Conservation (phyloP, 2,329 filamentous ascomycete genomes). For the Colletotrichum tofieldiae region DNA sequence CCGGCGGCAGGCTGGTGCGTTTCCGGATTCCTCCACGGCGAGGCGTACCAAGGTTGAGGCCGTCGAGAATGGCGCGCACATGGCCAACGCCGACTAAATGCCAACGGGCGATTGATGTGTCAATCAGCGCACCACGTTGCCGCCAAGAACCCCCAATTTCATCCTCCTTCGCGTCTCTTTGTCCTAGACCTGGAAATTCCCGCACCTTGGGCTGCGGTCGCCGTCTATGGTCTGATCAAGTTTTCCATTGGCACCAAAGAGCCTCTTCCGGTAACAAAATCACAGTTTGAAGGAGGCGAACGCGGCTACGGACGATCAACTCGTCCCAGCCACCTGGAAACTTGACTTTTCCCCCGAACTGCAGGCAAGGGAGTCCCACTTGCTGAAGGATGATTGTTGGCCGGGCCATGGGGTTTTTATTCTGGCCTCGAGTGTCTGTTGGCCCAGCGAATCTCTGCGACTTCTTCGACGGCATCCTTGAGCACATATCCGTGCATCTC, state of each 20-base stretch:
- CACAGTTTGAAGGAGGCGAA: background rate
- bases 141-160: slow-evolving; percentile 14
- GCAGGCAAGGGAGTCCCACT: slow-evolving; percentile 26
- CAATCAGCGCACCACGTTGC: slow-evolving; percentile 35
- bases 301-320: slow-evolving; percentile 10
- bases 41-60: slow-evolving; percentile 27
- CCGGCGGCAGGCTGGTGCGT: slow-evolving; percentile 9
- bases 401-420: background rate
- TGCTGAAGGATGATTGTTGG: background rate
- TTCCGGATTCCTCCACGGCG: slow-evolving; percentile 21
- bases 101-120: slow-evolving; percentile 29
- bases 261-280: background rate
- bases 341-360: slow-evolving; percentile 20
- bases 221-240: slow-evolving; percentile 5
- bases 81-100: slow-evolving; percentile 31
- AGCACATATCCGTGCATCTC: too few species aligned
- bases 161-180: slow-evolving; percentile 7
- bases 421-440: background rate
- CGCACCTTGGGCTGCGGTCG: background rate
- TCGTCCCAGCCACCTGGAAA: slow-evolving; percentile 39
- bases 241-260: background rate
- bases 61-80: slow-evolving; percentile 18
- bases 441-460: background rate
- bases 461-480: background rate
- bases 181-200: slow-evolving; percentile 1